Evolutionary conservation across 1,284 basidiomycete genomes (phyloP).

Genomic region (Austroboletus rostrupii): DNA sequence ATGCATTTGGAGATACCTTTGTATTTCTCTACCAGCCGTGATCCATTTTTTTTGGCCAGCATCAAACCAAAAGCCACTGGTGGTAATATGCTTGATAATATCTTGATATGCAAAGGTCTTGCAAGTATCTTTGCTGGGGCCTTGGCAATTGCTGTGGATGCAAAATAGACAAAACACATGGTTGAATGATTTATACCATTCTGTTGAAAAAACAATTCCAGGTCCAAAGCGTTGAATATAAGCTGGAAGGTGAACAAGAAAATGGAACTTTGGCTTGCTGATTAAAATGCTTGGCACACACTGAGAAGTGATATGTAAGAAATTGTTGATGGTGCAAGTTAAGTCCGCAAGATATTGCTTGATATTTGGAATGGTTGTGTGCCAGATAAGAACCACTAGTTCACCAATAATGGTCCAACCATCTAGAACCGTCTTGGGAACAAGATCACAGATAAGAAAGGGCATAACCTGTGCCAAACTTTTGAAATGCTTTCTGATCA

Average conservation of each 20-base stretch:
- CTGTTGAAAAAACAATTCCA: constrained; percentile 9
- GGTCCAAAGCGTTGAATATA: constrained; percentile 10
- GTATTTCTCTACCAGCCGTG: too few species aligned
- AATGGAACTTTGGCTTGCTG: constrained; percentile 13
- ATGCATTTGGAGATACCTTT: too few species aligned
- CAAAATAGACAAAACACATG: constrained; percentile 5
- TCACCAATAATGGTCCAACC: background rate
- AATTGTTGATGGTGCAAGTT: constrained; percentile 15
- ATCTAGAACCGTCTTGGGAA: background rate
- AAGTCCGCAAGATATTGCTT: background rate
- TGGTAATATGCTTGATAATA: constrained; percentile 15
- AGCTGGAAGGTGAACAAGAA: constrained; percentile 8
- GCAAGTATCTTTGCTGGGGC: constrained; percentile 14
- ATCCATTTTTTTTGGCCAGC: too few species aligned
- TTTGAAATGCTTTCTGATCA: constrained; percentile 16
- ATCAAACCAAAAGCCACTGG: constrained; percentile 6
- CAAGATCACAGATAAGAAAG: constrained; percentile 3
- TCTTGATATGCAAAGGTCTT: constrained; percentile 9
- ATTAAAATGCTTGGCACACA: constrained; percentile 13
- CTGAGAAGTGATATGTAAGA: constrained; percentile 7
- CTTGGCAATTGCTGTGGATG: constrained; percentile 14
- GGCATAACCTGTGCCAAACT: constrained; percentile 13
- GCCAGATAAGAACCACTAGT: constrained; percentile 23
- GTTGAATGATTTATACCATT: constrained; percentile 9
- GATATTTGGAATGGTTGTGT: constrained; percentile 22